Evolutionary conservation across 805 yeast genomes (phyloP), one percentile per base, ranked within the genome.

Genomic region (Hanseniaspora lindneri): DNA sequence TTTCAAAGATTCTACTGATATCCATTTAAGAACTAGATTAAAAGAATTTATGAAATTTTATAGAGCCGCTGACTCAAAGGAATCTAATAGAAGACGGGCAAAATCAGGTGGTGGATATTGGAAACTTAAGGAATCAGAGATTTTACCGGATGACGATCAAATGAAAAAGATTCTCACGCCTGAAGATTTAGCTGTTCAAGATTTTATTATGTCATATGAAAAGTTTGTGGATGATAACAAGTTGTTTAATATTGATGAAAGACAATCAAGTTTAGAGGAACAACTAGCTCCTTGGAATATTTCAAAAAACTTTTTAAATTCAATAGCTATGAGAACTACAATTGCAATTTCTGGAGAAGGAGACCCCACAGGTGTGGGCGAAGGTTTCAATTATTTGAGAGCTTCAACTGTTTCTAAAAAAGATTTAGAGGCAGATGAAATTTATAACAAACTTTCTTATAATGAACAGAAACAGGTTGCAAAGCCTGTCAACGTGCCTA

Each of bases 21-120:
- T 89, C 85, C 98, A 92, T 62, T 89, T 86, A 60, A 75, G 98
- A 57, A 97, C 89, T 66, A 73, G 96, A 53, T 72, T 92, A 50
- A 92, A 92, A 63, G 98, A 92, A 66, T 92, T 92, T 57, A 92
- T 92, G 98, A 96, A 88, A 58, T 92, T 84, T 58, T 96, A 89
- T 66, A 72, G 96, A 56, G 78, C 81, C 33, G 97, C 97, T 11
- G 85, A 81, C 7, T 96, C 88, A 63, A 95, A 87, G 56, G 47
- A 41, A n/a, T 23, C 39, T 8, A 43, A 48, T 13, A 34, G 16
- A 28, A 35, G 41, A 17, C 39, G 20, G 9, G 30, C 34, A 8
- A 44, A 32, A 23, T 20, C 36, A 11, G 48, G 48, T 3, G 36
- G 40, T 10, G 96, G 96, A 0, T 83, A 69, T 58, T 92, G 98